Percentiles rank a stretch among this genome's conserved stretches.
Evolutionary conservation across 495 filamentous ascomycete genomes (phyloP).

Genomic region (Usnea hakonensis): DNA sequence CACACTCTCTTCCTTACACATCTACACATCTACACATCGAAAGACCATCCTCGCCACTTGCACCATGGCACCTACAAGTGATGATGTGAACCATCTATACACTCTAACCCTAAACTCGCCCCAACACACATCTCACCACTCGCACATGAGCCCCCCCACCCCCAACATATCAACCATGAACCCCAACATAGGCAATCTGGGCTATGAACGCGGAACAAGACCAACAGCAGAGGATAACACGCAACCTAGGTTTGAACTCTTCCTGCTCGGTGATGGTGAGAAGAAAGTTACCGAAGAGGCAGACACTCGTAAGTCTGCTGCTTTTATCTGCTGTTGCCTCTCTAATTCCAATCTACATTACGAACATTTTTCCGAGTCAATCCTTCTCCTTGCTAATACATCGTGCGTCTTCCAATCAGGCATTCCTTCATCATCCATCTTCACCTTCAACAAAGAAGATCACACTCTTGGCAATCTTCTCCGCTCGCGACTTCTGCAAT

Average conservation of each 20-base stretch:
- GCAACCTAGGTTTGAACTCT: slow-evolving; percentile 72
- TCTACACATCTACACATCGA: neutral
- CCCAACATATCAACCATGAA: neutral
- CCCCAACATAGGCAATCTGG: slow-evolving; percentile 1
- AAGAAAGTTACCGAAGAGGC: slow-evolving; percentile 81
- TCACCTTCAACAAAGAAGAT: slow-evolving; percentile 93
- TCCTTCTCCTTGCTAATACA: neutral
- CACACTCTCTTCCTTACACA: too few relatives aligned
- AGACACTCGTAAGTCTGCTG: slow-evolving; percentile 65
- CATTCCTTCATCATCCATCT: slow-evolving; percentile 72
- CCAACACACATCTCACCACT: neutral
- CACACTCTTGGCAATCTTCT: slow-evolving; percentile 93
- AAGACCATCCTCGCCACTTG: neutral
- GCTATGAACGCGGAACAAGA: neutral
- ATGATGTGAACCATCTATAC: neutral
- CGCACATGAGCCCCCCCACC: neutral
- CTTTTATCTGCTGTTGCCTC: neutral
- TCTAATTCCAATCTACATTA: neutral
- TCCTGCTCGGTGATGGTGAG: slow-evolving; percentile 76
- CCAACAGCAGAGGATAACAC: slow-evolving; percentile 19
- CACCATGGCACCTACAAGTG: neutral
- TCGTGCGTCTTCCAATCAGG: slow-evolving; percentile 41
- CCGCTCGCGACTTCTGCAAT: slow-evolving; percentile 68
- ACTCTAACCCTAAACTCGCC: neutral
- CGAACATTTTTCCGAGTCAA: neutral